A percentile compares a stretch with the other conserved stretches of the same genome.
phyloP scores from a whole-genome alignment of 768 basidiomycete species.

The Scleroderma citrinum region DNA sequence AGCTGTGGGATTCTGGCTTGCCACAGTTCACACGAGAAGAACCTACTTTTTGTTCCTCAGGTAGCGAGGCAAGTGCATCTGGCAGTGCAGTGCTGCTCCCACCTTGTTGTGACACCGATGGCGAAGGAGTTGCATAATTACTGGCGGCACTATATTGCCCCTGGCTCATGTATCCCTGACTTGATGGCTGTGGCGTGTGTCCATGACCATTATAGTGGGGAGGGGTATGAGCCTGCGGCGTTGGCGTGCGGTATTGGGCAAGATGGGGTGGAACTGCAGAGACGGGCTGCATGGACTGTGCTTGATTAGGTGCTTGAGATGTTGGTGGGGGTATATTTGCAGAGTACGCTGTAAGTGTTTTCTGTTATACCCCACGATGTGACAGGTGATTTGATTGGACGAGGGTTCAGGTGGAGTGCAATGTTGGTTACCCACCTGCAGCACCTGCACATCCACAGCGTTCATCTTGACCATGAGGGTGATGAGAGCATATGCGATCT shows the following conservation, averaged over 20 bases:
- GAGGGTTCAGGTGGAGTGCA: background rate
- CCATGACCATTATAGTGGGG: slow-evolving; percentile 25
- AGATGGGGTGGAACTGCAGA: slow-evolving; percentile 45
- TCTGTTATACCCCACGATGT: slow-evolving; percentile 29
- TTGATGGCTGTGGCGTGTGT: slow-evolving; percentile 23
- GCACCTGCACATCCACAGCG: slow-evolving; percentile 67
- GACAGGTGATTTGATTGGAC: background rate
- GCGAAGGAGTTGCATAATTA: slow-evolving; percentile 17
- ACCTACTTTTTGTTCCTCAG: slow-evolving; percentile 63
- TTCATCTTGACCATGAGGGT: slow-evolving; percentile 74
- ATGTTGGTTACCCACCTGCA: slow-evolving; percentile 46
- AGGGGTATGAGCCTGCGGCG: slow-evolving; percentile 27
- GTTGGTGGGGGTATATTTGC: slow-evolving; percentile 15
- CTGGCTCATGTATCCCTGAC: background rate
- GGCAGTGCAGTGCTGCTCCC: slow-evolving; percentile 29
- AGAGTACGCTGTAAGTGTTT: slow-evolving; percentile 55
- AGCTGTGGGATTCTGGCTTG: no score
- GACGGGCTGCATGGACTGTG: slow-evolving; percentile 17
- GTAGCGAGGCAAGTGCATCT: slow-evolving; percentile 52
- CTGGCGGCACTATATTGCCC: slow-evolving; percentile 14
- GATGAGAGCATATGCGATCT: slow-evolving; percentile 73
- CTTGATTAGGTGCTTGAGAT: slow-evolving; percentile 22
- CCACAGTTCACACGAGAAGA: background rate
- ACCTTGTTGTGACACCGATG: slow-evolving; percentile 13
- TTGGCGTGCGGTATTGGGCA: slow-evolving; percentile 30